Percentiles rank a stretch among this genome's conserved stretches.
Conservation (phyloP, 257 asterid species). For the Nicotiana noctiflora region DNA sequence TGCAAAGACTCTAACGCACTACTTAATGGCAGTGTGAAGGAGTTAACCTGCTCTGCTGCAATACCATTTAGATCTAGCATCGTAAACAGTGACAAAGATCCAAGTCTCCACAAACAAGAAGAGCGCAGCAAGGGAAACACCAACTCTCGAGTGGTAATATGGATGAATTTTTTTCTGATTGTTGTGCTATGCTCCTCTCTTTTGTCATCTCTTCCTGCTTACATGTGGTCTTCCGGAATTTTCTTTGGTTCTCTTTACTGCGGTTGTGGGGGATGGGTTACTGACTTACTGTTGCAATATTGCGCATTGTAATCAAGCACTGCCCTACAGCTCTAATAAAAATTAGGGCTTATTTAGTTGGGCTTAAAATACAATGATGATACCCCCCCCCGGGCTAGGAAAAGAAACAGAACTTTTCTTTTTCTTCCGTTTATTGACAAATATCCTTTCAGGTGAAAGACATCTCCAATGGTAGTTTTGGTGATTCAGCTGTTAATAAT, state of each 20-base stretch:
- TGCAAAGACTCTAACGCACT: slow-evolving; percentile 4
- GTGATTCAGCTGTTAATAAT: slow-evolving; percentile 13
- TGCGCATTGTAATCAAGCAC: neutral
- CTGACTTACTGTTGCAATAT: neutral
- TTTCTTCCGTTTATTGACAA: neutral
- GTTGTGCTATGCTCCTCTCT: neutral
- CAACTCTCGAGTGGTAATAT: slow-evolving; percentile 37
- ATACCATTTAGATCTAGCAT: slow-evolving; percentile 13
- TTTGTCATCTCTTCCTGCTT: neutral
- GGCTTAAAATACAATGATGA: neutral
- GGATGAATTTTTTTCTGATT: neutral
- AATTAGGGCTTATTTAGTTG: neutral
- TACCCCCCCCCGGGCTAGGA: neutral
- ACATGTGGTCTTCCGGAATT: neutral
- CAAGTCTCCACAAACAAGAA: slow-evolving; percentile 11
- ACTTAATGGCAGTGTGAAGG: slow-evolving; percentile 23
- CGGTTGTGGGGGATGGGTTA: neutral
- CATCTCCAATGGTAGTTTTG: slow-evolving; percentile 19
- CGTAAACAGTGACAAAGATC: slow-evolving; percentile 10
- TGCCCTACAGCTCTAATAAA: neutral
- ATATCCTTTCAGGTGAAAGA: slow-evolving; percentile 31
- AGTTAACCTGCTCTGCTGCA: slow-evolving; percentile 16
- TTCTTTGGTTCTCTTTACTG: neutral
- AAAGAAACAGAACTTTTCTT: neutral
- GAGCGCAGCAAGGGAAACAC: slow-evolving; percentile 14